A percentile compares a stretch with the other conserved stretches of the same genome.
phyloP scores from a whole-genome alignment of 495 filamentous ascomycete species.

The Amniculicola lignicola region DNA sequence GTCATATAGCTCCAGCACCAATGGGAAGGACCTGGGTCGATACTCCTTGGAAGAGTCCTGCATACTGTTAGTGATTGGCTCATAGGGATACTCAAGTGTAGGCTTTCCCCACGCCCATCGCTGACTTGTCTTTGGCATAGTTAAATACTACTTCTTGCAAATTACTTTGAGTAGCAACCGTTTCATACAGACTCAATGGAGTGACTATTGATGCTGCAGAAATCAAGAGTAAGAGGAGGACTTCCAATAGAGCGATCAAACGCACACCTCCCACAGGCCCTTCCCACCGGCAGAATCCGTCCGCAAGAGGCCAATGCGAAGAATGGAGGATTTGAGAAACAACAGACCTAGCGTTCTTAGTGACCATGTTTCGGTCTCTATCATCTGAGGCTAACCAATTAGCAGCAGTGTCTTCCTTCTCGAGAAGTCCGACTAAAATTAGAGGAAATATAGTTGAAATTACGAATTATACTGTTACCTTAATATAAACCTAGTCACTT shows the following conservation, averaged over 20 bases:
- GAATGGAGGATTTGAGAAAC: conserved; percentile 32
- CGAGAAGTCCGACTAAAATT: conserved; percentile 3
- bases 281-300: conserved; percentile 28
- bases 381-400: conserved; percentile 12
- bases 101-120: conserved; percentile 2
- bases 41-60: conserved; percentile 7
- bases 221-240: conserved; percentile 15
- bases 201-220: conserved; percentile 36
- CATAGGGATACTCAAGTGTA: not conserved
- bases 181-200: conserved; percentile 39
- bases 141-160: conserved; percentile 15
- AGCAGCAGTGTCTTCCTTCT: conserved; percentile 7
- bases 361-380: not conserved
- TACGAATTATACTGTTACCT: too few species aligned
- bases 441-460: not conserved
- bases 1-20: not conserved
- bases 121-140: conserved; percentile 23
- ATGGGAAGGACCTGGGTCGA: not conserved
- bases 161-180: conserved; percentile 8
- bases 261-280: conserved; percentile 20
- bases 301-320: conserved; percentile 38
- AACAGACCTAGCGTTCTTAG: conserved; percentile 4
- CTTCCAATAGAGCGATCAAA: conserved; percentile 10
- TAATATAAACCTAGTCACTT: too few species aligned
- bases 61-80: not conserved